Percentiles rank a stretch among this genome's conserved stretches.
phyloP scores from a whole-genome alignment of 78 protist species.

The Trichosphaerium sp. region DNA sequence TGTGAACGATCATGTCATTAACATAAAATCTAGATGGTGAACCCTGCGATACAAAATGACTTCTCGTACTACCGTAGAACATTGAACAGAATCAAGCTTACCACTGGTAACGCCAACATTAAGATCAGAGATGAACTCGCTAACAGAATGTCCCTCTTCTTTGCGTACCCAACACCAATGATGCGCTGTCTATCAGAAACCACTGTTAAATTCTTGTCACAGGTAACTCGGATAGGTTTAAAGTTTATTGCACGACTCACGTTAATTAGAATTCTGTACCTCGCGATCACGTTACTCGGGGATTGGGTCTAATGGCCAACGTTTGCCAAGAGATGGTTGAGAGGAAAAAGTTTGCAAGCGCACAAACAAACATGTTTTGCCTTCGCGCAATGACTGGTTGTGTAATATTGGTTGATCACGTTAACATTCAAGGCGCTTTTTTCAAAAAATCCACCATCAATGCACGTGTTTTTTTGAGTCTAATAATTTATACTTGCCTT shows the following conservation, averaged over 20 bases:
- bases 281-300: constrained; percentile 41
- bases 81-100: constrained; percentile 54
- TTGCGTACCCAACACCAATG: constrained; percentile 78
- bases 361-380: constrained; percentile 53
- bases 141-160: constrained; percentile 67
- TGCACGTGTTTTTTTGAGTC: neutral
- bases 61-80: constrained; percentile 71
- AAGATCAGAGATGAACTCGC: constrained; percentile 65
- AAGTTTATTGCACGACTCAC: no score
- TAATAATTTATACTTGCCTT: neutral
- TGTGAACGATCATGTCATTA: neutral
- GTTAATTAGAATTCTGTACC: no score
- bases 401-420: constrained; percentile 64
- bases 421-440: constrained; percentile 61
- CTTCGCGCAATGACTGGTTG: constrained; percentile 63
- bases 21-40: constrained; percentile 36
- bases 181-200: constrained; percentile 50
- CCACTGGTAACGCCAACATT: constrained; percentile 36
- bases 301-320: constrained; percentile 49
- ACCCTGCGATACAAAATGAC: constrained; percentile 73
- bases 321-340: constrained; percentile 63
- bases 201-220: constrained; percentile 41
- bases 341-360: constrained; percentile 24
- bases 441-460: constrained; percentile 49
- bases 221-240: no score